phyloP scores from a whole-genome alignment of 331 rosid species.

The Phaseolus coccineus region DNA sequence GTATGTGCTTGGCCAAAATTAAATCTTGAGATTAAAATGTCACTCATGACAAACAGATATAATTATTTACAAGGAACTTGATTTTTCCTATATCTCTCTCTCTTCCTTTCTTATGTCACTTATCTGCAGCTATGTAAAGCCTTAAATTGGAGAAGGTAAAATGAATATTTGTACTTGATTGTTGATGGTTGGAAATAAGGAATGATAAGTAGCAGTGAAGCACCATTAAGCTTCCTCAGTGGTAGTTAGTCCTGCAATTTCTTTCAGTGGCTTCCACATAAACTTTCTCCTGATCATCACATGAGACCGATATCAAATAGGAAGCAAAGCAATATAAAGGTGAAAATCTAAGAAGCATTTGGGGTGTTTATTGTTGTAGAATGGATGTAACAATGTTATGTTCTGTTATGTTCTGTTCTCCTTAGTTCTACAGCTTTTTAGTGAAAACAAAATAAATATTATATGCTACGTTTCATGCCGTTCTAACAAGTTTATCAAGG shows the following conservation, averaged over 20 bases:
- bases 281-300: constrained; percentile 76
- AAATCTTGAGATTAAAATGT: constrained; percentile 33
- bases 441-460: too few species aligned
- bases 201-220: constrained; percentile 23
- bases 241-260: constrained; percentile 72
- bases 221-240: constrained; percentile 47
- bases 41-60: constrained; percentile 33
- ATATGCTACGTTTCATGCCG: neutral
- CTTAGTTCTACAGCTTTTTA: neutral
- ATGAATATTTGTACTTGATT: constrained; percentile 22
- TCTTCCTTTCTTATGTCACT: neutral
- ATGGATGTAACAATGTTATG: neutral
- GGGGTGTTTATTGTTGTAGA: neutral
- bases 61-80: constrained; percentile 49
- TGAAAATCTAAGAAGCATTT: neutral
- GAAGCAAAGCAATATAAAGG: neutral
- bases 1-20: constrained; percentile 33
- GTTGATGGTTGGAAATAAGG: constrained; percentile 25
- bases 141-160: constrained; percentile 6
- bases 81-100: neutral
- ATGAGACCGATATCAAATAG: constrained; percentile 4
- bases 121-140: constrained; percentile 20
- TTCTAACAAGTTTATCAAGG: neutral
- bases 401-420: neutral
- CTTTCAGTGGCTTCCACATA: constrained; percentile 87